These are phyloP conservation scores for Lasiosphaeria miniovina DNA, from an alignment of 495 filamentous ascomycete genomes.

Conservation along the genomic window DNA sequence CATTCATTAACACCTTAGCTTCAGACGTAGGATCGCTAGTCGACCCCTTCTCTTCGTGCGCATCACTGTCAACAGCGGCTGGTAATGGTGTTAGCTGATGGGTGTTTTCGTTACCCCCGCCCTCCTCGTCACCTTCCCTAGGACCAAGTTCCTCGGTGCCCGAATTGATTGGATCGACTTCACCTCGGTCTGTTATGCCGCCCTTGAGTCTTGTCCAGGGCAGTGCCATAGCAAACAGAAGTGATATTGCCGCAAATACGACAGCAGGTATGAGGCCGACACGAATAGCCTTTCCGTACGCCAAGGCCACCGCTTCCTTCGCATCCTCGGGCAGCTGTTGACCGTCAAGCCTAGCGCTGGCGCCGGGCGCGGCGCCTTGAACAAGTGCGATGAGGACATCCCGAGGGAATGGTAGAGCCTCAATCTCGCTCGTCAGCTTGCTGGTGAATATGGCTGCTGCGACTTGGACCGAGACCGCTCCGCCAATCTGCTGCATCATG, in stretches of 20 bases:
- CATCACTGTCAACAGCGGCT: neutral
- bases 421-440: neutral
- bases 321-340: neutral
- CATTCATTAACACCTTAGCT: neutral
- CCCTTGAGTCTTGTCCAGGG: constrained; percentile 4
- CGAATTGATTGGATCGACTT: neutral
- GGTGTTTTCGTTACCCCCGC: neutral
- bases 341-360: neutral
- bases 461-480: neutral
- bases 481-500: constrained; percentile 4
- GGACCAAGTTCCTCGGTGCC: neutral
- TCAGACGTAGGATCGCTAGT: neutral
- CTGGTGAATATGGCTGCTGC: neutral
- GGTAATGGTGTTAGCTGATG: neutral
- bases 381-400: neutral
- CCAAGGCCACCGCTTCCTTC: neutral
- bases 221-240: neutral
- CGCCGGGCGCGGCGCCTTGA: neutral
- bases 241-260: neutral
- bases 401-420: neutral
- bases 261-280: constrained; percentile 1
- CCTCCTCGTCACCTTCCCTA: neutral
- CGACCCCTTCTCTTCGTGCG: neutral
- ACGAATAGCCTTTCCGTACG: constrained; percentile 1
- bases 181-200: neutral